phyloP scores from a whole-genome alignment of 2,329 filamentous ascomycete species.

The Metarhizium anisopliae region DNA sequence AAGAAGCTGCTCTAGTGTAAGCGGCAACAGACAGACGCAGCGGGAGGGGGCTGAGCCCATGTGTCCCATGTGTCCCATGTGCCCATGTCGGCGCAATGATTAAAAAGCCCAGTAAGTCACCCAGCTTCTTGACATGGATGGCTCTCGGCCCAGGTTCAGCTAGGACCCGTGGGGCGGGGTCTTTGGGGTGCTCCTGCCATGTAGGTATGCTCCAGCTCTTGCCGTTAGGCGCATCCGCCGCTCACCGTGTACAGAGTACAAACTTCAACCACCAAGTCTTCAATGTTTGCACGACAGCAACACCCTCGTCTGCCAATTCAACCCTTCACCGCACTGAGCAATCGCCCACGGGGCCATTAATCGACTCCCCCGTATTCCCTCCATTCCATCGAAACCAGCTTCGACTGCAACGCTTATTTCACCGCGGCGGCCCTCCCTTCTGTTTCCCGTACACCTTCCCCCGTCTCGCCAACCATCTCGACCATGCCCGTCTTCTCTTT shows the following conservation, averaged over 20 bases:
- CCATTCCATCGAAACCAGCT: neutral
- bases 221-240: no score
- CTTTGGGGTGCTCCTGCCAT: no score
- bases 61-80: neutral
- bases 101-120: no score
- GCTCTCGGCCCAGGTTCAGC: no score
- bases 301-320: neutral
- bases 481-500: slow-evolving; percentile 92
- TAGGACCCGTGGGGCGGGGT: no score
- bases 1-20: neutral
- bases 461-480: neutral
- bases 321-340: neutral
- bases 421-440: neutral
- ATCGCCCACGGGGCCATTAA: neutral
- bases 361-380: neutral
- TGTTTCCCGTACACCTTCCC: neutral
- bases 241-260: no score
- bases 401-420: neutral
- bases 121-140: no score
- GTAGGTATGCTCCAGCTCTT: no score
- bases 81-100: no score
- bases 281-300: neutral
- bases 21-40: neutral
- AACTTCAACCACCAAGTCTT: no score
- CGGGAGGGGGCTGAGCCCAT: no score